Conservation (phyloP, 306 rosid genomes). For the Casuarina glauca region DNA sequence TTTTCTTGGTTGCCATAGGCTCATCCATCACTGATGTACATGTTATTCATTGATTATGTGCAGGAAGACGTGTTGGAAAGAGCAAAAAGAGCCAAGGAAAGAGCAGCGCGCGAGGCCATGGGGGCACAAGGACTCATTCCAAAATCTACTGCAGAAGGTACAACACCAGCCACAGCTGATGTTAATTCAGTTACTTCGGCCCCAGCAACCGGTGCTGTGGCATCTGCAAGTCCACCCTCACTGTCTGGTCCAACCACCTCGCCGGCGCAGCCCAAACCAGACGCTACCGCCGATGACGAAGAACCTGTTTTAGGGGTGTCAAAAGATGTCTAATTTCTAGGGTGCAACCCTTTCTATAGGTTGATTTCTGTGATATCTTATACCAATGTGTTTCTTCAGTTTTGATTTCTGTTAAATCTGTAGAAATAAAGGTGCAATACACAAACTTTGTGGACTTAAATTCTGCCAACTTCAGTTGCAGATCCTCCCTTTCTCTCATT, state of each 20-base stretch:
- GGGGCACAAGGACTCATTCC: slow-evolving; percentile 56
- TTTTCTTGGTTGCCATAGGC: not conserved
- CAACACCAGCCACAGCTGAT: slow-evolving; percentile 19
- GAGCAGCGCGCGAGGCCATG: slow-evolving; percentile 72
- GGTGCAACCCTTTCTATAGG: not conserved
- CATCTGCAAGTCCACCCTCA: slow-evolving; percentile 21
- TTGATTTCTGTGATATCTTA: not conserved
- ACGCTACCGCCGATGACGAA: slow-evolving; percentile 8
- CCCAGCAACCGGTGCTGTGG: slow-evolving; percentile 22
- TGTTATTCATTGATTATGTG: slow-evolving; percentile 11
- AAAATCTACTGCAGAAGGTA: slow-evolving; percentile 17
- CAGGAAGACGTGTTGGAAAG: slow-evolving; percentile 88
- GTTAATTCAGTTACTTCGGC: slow-evolving; percentile 28
- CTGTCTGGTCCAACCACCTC: slow-evolving; percentile 24
- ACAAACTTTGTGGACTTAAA: not conserved
- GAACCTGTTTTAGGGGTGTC: slow-evolving; percentile 19
- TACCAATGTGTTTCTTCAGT: not conserved
- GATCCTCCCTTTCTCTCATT: not conserved
- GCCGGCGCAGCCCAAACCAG: slow-evolving; percentile 4
- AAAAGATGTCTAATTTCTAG: slow-evolving; percentile 22
- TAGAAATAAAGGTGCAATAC: not conserved
- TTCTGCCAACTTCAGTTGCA: no score
- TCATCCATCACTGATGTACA: slow-evolving; percentile 4
- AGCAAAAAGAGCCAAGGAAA: slow-evolving; percentile 79
- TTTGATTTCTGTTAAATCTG: not conserved